A percentile compares a stretch with the other conserved stretches of the same genome.
Conservation (phyloP, 345 rosid genomes). For the Pugionium cornutum region DNA sequence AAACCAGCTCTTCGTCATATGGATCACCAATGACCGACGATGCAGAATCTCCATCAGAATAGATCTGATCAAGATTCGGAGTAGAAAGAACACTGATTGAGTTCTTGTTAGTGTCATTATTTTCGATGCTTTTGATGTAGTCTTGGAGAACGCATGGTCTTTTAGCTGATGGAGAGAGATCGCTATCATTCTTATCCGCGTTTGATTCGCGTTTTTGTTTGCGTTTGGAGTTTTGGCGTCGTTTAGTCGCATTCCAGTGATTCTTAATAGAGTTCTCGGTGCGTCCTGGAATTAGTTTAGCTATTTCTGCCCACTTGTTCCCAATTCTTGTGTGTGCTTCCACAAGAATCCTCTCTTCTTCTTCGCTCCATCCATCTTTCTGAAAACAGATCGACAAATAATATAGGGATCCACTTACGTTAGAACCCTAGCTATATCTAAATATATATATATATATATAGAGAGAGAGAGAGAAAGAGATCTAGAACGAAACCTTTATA, state of each 20-base stretch:
- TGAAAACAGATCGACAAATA: conserved; percentile 29
- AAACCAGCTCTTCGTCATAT: conserved; percentile 65
- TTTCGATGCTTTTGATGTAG: conserved; percentile 63
- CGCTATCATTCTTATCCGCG: conserved; percentile 21
- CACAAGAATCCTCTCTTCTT: conserved; percentile 74
- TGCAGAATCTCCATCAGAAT: conserved; percentile 36
- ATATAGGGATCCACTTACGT: background rate
- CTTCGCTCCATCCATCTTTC: conserved; percentile 95
- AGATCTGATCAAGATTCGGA: conserved; percentile 29
- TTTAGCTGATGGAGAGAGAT: conserved; percentile 36
- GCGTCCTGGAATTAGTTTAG: conserved; percentile 77
- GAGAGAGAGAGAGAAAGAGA: background rate
- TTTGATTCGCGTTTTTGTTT: conserved; percentile 49
- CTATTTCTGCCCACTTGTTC: conserved; percentile 96
- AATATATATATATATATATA: background rate
- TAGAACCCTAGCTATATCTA: conserved; percentile 16
- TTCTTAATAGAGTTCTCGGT: conserved; percentile 91
- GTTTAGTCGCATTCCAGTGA: conserved; percentile 93
- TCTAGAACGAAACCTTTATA: conserved; percentile 62
- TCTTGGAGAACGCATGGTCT: conserved; percentile 74
- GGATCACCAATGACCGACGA: conserved; percentile 51
- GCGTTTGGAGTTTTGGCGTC: conserved; percentile 75
- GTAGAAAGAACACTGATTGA: conserved; percentile 25
- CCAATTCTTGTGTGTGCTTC: conserved; percentile 77
- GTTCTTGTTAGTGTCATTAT: conserved; percentile 27